Evolutionary conservation across 805 yeast species (phyloP).

Genomic region (Candida wancherniae): DNA sequence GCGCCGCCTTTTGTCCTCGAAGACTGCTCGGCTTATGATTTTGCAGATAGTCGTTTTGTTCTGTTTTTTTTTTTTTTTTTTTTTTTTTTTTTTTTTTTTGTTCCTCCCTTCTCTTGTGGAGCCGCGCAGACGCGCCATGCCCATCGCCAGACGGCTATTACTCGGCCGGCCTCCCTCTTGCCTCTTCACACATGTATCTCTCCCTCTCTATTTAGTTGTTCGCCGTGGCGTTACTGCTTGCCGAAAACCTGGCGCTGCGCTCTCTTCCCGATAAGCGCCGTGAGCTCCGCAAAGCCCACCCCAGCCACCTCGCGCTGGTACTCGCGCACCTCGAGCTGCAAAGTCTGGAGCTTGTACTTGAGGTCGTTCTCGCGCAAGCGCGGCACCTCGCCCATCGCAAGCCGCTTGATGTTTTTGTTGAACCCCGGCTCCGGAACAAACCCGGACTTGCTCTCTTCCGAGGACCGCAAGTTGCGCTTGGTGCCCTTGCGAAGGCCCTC

Average conservation of each 20-base stretch:
- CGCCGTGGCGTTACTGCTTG: too few species aligned
- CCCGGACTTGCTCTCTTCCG: slow-evolving; percentile 5
- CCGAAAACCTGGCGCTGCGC: slow-evolving; percentile 14
- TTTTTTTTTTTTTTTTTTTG: too few species aligned
- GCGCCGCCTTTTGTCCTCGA: too few species aligned
- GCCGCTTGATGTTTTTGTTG: slow-evolving; percentile 10
- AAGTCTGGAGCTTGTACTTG: slow-evolving; percentile 12
- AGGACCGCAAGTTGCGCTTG: slow-evolving; percentile 10
- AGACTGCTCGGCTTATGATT: too few species aligned
- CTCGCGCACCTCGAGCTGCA: slow-evolving; percentile 10
- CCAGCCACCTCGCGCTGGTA: slow-evolving; percentile 5
- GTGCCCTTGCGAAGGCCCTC: slow-evolving; percentile 6
- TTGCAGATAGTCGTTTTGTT: too few species aligned
- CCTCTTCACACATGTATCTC: background rate
- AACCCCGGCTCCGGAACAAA: slow-evolving; percentile 4
- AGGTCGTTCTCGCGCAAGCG: slow-evolving; percentile 10
- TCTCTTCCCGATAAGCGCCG: slow-evolving; percentile 5
- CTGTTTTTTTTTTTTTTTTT: too few species aligned
- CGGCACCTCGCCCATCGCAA: slow-evolving; percentile 10
- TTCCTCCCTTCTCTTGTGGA: too few species aligned
- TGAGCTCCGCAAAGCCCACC: slow-evolving; percentile 14
- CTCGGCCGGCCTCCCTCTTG: too few species aligned
- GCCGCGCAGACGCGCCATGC: too few species aligned
- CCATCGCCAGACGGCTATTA: too few species aligned
- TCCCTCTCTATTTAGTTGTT: too few species aligned